Evolutionary conservation across 2,329 filamentous ascomycete genomes (phyloP), one percentile per base, ranked within the genome.

Genomic region (Pyricularia pennisetigena): DNA sequence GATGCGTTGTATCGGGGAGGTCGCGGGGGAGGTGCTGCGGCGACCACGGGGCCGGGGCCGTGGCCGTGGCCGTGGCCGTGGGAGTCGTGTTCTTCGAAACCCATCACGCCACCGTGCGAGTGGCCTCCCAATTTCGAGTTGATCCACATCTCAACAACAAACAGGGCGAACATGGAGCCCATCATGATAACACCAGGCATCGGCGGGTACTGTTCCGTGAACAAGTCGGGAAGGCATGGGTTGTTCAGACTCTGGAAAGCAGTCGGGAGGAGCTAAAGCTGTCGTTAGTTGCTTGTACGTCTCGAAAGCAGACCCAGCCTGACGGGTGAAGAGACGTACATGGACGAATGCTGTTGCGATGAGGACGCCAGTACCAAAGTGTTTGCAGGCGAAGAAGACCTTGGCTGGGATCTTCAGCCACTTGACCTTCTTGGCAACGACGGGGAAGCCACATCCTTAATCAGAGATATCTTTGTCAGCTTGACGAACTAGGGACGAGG

Each of bases 321-420:
- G 72, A 54, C 20, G 5, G 32, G 28, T 24, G 63, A 28, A 35
- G 16, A 63, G 20, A 76, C 81, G 72, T 73, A 88, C 82, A 81
- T 92, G 89, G 24, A 91, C 89, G 72, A 92, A 92, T 2, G 89
- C 89, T 1, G 89, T 92, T 29, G 89, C 89, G 69, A 92, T 85
- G 54, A 92, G 80, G 23, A 92, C 89, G 70, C 89, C 89, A 0
- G 89, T 92, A 74, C 89, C 87, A 71, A 90, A 89, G 72, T 88
- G 86, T 72, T 88, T 88, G 77, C 85, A 87, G 68, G 85, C 83
- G 74, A 88, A 88, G 76, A 88, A 87, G 35, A 86, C 74, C 71
- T 80, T 82, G 1, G 82, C 78, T 0, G 85, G 84, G 9, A 87
- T 83, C 75, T 84, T 86, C 73, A 88, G 77, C 82, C 83, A 85